Evolutionary conservation across 805 yeast species (phyloP).

Genomic region (Candida verbasci): DNA sequence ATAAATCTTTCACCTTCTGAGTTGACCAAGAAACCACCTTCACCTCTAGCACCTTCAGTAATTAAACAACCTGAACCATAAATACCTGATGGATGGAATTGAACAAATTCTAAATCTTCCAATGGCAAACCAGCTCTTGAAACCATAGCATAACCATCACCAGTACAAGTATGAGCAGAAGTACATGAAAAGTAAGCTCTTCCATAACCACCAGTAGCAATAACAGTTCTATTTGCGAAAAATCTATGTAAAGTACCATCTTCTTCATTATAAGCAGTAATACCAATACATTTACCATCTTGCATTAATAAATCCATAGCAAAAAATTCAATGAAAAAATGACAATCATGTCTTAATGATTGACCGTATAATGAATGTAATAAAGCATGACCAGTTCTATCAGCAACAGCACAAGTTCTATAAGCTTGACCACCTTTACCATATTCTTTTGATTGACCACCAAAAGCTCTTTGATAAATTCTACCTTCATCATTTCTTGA

Average conservation of each 20-base stretch:
- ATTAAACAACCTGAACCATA: conserved; percentile 98
- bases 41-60: conserved; percentile 99
- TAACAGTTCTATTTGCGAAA: conserved; percentile 93
- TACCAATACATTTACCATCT: conserved; percentile 95
- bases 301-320: conserved; percentile 94
- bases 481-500: conserved; percentile 96
- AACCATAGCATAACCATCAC: conserved; percentile 99
- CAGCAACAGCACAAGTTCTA: conserved; percentile 99
- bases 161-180: conserved; percentile 99
- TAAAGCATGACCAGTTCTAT: conserved; percentile 97
- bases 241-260: conserved; percentile 98
- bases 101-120: conserved; percentile 96
- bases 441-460: conserved; percentile 93
- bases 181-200: conserved; percentile 99
- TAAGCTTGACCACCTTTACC: conserved; percentile 99
- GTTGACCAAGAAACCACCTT: conserved; percentile 96
- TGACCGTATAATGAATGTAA: conserved; percentile 96
- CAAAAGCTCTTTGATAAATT: conserved; percentile 98
- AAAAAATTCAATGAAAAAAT: conserved; percentile 95
- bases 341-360: conserved; percentile 94
- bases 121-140: conserved; percentile 97
- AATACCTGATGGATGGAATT: conserved; percentile 99
- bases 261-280: conserved; percentile 96
- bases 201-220: conserved; percentile 99
- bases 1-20: conserved; percentile 98